A percentile compares a stretch with the other conserved stretches of the same genome.
Evolutionary conservation across 2,329 filamentous ascomycete genomes (phyloP).

Genomic region (Colletotrichum sp.): DNA sequence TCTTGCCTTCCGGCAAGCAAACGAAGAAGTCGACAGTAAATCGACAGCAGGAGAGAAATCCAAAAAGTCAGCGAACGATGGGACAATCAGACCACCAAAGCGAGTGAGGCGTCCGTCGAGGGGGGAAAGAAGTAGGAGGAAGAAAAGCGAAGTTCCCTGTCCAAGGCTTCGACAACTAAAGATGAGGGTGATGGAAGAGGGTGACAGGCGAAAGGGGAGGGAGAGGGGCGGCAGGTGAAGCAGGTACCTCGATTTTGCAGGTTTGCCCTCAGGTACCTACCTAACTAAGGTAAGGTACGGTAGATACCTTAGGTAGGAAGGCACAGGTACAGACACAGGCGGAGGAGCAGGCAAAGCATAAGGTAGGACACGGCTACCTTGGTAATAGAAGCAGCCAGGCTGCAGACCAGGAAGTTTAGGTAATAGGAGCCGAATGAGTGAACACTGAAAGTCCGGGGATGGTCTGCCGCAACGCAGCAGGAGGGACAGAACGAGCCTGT

Average conservation of each 20-base stretch:
- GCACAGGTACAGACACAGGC: neutral
- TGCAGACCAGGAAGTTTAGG: neutral
- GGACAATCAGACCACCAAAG: conserved; percentile 54
- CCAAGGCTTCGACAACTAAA: neutral
- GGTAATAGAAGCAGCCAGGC: neutral
- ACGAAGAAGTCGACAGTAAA: conserved; percentile 1
- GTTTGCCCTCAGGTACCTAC: neutral
- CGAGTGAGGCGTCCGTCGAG: conserved; percentile 58
- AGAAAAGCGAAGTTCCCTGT: conserved; percentile 22
- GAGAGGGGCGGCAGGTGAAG: neutral
- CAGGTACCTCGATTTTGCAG: neutral
- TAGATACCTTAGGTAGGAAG: too few relatives aligned
- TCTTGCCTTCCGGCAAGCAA: neutral
- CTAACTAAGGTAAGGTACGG: neutral
- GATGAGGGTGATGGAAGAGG: conserved; percentile 19
- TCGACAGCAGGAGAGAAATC: conserved; percentile 23
- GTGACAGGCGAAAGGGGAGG: conserved; percentile 11
- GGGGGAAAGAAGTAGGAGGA: conserved; percentile 27
- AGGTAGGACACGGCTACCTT: neutral
- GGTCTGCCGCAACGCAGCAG: neutral
- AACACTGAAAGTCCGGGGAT: neutral
- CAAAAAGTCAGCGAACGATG: conserved; percentile 37
- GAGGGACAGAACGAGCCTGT: neutral
- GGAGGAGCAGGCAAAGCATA: neutral
- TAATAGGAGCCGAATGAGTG: neutral